These are phyloP conservation scores for Xylaria sp. DNA, from an alignment of 2,329 filamentous ascomycete genomes.

Conservation along the genomic window DNA sequence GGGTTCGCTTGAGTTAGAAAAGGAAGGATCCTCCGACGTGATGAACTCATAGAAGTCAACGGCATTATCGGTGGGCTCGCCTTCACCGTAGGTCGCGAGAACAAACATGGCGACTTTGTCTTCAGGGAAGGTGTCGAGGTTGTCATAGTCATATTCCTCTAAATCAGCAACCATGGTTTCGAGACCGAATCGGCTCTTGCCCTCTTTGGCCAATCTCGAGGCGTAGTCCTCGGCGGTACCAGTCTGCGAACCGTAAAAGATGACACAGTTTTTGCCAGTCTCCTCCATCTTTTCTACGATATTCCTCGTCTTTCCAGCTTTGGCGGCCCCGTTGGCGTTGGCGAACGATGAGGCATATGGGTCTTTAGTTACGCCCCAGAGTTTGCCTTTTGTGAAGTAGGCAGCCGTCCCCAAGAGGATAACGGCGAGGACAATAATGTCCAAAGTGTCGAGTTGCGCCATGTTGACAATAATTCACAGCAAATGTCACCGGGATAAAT, in stretches of 20 bases:
- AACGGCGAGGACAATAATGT: conserved; percentile 87
- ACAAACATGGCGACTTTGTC: conserved; percentile 97
- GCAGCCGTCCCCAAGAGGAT: conserved; percentile 89
- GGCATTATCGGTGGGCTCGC: conserved; percentile 97
- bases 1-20: conserved; percentile 79
- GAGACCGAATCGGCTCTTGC: conserved; percentile 92
- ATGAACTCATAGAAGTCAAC: conserved; percentile 99
- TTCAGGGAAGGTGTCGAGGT: conserved; percentile 85
- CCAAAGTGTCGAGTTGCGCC: conserved; percentile 96
- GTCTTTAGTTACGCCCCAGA: conserved; percentile 90
- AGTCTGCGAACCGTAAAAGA: conserved; percentile 99
- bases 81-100: conserved; percentile 96
- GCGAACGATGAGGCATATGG: conserved; percentile 83
- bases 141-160: conserved; percentile 97
- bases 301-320: conserved; percentile 87
- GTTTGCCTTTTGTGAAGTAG: conserved; percentile 97
- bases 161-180: conserved; percentile 99
- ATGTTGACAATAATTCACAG: conserved; percentile 62
- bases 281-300: conserved; percentile 97
- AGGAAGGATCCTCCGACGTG: conserved; percentile 80
- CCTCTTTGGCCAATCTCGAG: conserved; percentile 94
- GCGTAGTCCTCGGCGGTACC: conserved; percentile 99
- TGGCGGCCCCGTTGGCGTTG: conserved; percentile 74
- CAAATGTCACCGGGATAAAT: conserved; percentile 30
- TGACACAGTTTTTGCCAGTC: conserved; percentile 93